Percentiles rank a stretch among this genome's conserved stretches.
phyloP scores from a whole-genome alignment of 495 filamentous ascomycete genomes.

The Niebla homalea region DNA sequence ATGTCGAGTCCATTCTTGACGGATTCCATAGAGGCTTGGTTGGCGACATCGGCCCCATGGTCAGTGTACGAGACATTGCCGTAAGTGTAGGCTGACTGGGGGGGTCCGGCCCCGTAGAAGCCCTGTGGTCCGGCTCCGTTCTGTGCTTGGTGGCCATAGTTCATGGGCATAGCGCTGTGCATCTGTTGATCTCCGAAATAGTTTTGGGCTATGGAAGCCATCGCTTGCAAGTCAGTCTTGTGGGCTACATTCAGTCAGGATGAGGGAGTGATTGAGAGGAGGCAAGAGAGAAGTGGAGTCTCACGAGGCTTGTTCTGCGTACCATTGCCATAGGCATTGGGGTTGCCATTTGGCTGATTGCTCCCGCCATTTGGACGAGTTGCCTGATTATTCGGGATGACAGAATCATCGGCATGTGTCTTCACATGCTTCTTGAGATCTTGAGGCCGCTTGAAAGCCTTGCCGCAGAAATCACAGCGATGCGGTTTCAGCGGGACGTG shows the following conservation, averaged over 20 bases:
- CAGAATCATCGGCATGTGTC: constrained; percentile 98
- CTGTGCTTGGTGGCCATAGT: constrained; percentile 27
- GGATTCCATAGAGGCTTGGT: constrained; percentile 42
- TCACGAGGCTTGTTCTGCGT: constrained; percentile 14
- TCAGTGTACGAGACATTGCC: constrained; percentile 61
- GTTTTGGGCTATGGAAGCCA: constrained; percentile 33
- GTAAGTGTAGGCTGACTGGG: constrained; percentile 39
- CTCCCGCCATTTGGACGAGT: constrained; percentile 36
- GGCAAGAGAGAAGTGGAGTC: constrained; percentile 1
- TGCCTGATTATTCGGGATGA: constrained; percentile 66
- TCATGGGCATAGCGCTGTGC: constrained; percentile 38
- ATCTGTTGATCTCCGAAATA: constrained; percentile 48
- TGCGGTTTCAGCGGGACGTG: constrained; percentile 97
- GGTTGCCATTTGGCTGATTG: constrained; percentile 17
- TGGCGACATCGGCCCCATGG: constrained; percentile 34
- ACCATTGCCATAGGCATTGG: constrained; percentile 39
- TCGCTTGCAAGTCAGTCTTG: constrained; percentile 35
- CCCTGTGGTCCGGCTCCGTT: constrained; percentile 43
- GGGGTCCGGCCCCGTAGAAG: constrained; percentile 45
- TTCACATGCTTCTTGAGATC: constrained; percentile 99
- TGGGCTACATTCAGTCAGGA: constrained; percentile 18
- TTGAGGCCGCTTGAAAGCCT: constrained; percentile 98
- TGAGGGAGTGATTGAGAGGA: constrained; percentile 3
- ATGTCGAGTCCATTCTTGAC: constrained; percentile 78
- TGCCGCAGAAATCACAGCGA: constrained; percentile 96